These are phyloP conservation scores for Ochetophila trinervis DNA, from an alignment of 306 rosid species.

Conservation along the genomic window DNA sequence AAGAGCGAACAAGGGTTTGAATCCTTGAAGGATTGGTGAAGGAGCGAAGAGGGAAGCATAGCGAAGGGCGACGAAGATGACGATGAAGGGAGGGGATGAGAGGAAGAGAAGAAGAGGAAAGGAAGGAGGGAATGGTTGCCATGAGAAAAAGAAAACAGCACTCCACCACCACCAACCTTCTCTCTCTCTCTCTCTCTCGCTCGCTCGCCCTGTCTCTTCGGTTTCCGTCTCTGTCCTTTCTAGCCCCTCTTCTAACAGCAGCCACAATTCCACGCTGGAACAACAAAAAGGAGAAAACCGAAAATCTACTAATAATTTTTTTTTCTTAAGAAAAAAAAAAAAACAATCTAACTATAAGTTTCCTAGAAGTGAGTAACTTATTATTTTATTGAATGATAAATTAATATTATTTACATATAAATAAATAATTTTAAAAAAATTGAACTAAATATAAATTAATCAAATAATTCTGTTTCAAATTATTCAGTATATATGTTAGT, in stretches of 20 bases:
- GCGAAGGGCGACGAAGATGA: conserved; percentile 1
- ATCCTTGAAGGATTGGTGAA: conserved; percentile 21
- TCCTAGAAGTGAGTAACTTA: no score
- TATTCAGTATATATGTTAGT: no score
- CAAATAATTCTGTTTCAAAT: no score
- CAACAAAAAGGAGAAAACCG: background rate
- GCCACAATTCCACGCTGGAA: conserved; percentile 5
- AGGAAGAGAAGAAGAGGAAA: conserved; percentile 42
- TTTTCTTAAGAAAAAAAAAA: no score
- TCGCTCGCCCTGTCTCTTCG: background rate
- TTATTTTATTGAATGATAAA: no score
- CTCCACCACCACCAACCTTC: conserved; percentile 27
- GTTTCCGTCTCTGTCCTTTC: background rate
- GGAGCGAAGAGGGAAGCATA: conserved; percentile 20
- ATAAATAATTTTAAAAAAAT: no score
- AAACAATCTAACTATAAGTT: no score
- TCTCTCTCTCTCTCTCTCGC: background rate
- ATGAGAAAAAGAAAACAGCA: conserved; percentile 35
- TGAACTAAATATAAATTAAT: no score
- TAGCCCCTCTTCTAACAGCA: background rate
- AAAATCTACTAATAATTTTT: no score
- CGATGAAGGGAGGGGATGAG: conserved; percentile 22
- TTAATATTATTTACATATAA: no score
- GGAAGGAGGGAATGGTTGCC: conserved; percentile 75
- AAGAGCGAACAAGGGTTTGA: conserved; percentile 39